A percentile compares a stretch with the other conserved stretches of the same genome.
Conservation (phyloP, 2,329 filamentous ascomycete genomes). For the Knoxdaviesia proteae region DNA sequence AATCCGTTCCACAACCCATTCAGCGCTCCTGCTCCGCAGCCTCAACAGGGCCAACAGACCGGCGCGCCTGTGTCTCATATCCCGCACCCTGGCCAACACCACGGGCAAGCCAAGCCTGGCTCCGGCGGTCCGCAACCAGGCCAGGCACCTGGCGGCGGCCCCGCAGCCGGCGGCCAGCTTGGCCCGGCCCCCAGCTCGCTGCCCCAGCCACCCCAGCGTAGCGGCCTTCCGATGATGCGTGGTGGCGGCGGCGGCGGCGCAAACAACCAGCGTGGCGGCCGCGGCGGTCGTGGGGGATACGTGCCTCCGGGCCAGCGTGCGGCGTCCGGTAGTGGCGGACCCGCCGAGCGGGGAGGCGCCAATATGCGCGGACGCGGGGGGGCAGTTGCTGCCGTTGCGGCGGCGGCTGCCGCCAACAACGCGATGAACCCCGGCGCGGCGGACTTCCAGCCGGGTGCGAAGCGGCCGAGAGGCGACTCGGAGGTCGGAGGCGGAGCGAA, state of each 20-base stretch:
- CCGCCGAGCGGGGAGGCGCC: slow-evolving; percentile 13
- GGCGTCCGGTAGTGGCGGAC: slow-evolving; percentile 10
- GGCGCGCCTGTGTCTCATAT: not conserved
- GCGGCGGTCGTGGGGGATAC: slow-evolving; percentile 17
- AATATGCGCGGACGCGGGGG: not conserved
- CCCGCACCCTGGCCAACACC: slow-evolving; percentile 2
- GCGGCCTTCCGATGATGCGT: slow-evolving; percentile 19
- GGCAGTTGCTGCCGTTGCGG: slow-evolving; percentile 18
- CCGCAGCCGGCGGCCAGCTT: slow-evolving; percentile 1
- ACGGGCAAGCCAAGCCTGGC: slow-evolving; percentile 3
- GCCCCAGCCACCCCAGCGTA: slow-evolving; percentile 4
- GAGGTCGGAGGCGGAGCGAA: slow-evolving; percentile 21
- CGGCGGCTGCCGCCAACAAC: slow-evolving; percentile 14
- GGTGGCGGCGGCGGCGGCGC: slow-evolving; percentile 16
- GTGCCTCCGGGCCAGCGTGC: slow-evolving; percentile 16
- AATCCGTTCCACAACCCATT: no score
- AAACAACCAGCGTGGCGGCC: slow-evolving; percentile 5
- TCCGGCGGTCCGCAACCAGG: slow-evolving; percentile 1
- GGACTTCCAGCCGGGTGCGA: slow-evolving; percentile 36
- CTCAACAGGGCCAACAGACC: slow-evolving; percentile 6
- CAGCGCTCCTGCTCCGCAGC: slow-evolving; percentile 1
- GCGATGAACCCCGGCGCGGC: slow-evolving; percentile 27
- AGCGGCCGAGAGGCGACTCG: slow-evolving; percentile 31
- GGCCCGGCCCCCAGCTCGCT: slow-evolving; percentile 1
- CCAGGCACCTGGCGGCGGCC: not conserved